Evolutionary conservation across 2,329 filamentous ascomycete genomes (phyloP), one percentile per base, ranked within the genome.

Genomic region (Penicillium sp.): DNA sequence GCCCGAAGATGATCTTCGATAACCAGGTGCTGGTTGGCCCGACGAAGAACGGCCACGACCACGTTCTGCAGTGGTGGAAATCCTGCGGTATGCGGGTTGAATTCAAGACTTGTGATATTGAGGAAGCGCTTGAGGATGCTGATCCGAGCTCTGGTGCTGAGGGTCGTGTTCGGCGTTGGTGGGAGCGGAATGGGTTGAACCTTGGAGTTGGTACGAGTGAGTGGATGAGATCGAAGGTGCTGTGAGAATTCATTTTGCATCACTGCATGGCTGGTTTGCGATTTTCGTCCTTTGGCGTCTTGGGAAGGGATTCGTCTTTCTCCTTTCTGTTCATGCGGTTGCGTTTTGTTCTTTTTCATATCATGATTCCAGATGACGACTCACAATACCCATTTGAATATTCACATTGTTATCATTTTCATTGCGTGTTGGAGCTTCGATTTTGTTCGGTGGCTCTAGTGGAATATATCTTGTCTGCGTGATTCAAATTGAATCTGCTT

Each of bases 31-130:
- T 97, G 0, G 89, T 96, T 1, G 90, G 89, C 9, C 90, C 93
- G 0, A 97, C 93, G 1, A 91, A 92, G 67, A 90, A 93, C 70
- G 91, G 91, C 6, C 89, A 96, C 72, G 85, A 92, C 3, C 82
- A 86, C 36, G 91, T 96, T 23, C 79, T 97, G 8, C 91, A 96
- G 72, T 97, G 93, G 93, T 97, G 93, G 93, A 89, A 90, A 69
- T 82, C 82, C 33, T 80, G 77, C 36, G 86, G 87, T 0, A 82
- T 93, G 65, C 83, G 85, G 52, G 92, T 97, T 27, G 91, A 96
- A 74, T 97, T 96, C 75, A 93, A 93, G 73, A 96, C 91, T 1
- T 96, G 92, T 73, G 92, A 96, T 73, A 94, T 97, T 60, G 93
- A 97, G 73, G 93, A 97, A 76, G 93, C 93, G 0, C 81, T 97